Percentiles rank a stretch among this genome's conserved stretches.
Conservation (phyloP, 2,329 filamentous ascomycete genomes). For the Fusarium anguioides region DNA sequence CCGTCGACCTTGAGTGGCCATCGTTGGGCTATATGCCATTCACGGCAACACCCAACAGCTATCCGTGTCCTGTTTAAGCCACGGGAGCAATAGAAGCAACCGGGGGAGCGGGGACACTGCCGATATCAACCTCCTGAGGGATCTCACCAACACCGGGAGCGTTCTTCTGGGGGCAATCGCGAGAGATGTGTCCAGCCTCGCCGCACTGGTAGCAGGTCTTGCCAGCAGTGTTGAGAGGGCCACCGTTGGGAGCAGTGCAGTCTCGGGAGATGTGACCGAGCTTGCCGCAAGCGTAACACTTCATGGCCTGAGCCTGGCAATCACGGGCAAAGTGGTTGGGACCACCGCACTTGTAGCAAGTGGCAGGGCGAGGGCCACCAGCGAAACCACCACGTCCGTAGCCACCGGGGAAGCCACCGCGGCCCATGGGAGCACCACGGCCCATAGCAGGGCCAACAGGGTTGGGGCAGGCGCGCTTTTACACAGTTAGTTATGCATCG, state of each 20-base stretch:
- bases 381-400: constrained; percentile 80
- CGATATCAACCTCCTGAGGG: constrained; percentile 56
- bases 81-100: constrained; percentile 59
- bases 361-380: constrained; percentile 74
- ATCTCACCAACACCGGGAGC: constrained; percentile 60
- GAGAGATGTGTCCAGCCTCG: constrained; percentile 94
- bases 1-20: constrained; percentile 14
- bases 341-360: constrained; percentile 81
- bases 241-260: constrained; percentile 96
- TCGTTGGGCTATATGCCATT: constrained; percentile 20
- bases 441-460: constrained; percentile 71
- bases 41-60: constrained; percentile 19
- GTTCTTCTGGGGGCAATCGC: constrained; percentile 86
- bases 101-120: constrained; percentile 56
- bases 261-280: constrained; percentile 92
- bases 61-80: constrained; percentile 46
- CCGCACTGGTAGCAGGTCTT: constrained; percentile 99
- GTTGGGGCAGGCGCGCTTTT: constrained; percentile 83
- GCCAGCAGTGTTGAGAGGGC: constrained; percentile 92
- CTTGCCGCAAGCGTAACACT: constrained; percentile 97
- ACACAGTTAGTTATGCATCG: constrained; percentile 27
- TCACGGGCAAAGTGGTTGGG: constrained; percentile 99
- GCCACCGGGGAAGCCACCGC: constrained; percentile 74
- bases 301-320: constrained; percentile 98
- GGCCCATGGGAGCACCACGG: constrained; percentile 74